Conservation (phyloP, 1,139 yeast species). For the Barnettozyma hawaiiensis region DNA sequence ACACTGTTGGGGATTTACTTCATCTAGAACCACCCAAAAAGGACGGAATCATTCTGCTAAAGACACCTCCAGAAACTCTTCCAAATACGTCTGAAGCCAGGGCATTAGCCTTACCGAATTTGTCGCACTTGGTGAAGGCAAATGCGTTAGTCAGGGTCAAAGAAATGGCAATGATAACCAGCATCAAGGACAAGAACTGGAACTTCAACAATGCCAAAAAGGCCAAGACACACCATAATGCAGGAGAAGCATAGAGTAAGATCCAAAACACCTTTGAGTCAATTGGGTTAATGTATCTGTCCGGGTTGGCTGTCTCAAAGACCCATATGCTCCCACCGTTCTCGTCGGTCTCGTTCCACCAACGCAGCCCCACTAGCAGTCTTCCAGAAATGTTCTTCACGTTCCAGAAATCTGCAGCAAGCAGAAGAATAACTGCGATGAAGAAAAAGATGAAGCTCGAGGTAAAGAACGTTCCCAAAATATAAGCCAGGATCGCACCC, state of each 20-base stretch:
- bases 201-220: constrained; percentile 72
- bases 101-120: constrained; percentile 74
- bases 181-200: constrained; percentile 65
- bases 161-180: constrained; percentile 60
- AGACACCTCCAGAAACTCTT: constrained; percentile 41
- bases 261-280: constrained; percentile 89
- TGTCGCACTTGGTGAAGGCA: constrained; percentile 89
- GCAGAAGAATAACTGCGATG: constrained; percentile 64
- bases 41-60: constrained; percentile 36
- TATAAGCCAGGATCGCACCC: constrained; percentile 25
- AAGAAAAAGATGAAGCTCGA: constrained; percentile 53
- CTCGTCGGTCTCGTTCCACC: constrained; percentile 79
- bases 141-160: constrained; percentile 76
- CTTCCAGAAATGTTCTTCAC: constrained; percentile 89
- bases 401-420: constrained; percentile 92
- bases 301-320: constrained; percentile 81
- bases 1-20: too few species aligned
- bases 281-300: constrained; percentile 79
- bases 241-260: constrained; percentile 68
- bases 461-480: constrained; percentile 9
- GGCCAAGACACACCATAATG: constrained; percentile 68
- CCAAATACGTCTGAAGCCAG: constrained; percentile 35
- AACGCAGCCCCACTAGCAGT: constrained; percentile 81
- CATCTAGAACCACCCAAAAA: constrained; percentile 12
- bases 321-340: constrained; percentile 80